Evolutionary conservation across 2,329 filamentous ascomycete species (phyloP), one percentile per base, ranked within the genome.

Genomic region (Calcarisporium arbuscula): DNA sequence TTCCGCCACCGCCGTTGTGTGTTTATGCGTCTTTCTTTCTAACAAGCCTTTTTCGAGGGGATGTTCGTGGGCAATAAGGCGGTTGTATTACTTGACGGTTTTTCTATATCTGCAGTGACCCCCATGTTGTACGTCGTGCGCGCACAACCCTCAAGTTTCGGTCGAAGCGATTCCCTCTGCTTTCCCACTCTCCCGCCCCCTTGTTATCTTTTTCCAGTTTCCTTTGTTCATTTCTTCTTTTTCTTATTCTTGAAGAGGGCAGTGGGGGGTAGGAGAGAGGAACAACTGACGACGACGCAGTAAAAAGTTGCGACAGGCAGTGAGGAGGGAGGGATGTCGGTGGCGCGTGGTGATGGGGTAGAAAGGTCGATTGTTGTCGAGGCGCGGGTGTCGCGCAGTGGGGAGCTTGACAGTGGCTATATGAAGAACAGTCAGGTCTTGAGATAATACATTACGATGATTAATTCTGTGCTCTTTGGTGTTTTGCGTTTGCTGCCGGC

Each of bases 371-470:
- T 27, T 16, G 29, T 27, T 35, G 28, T 16, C 16, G 28, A 38
- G 29, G 40, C 15, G 28, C 19, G 14, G 21, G 34, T 37, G 44
- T 39, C 42, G 49, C 33, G 18, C 31, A n/a, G 32, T 34, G 23
- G 35, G 35, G 33, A 48, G 48, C 47, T 54, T 54, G 43, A 51
- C 41, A 32, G 29, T 28, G 52, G 52, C 44, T 50, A 52, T 52
- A 57, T 51, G 50, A 51, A 50, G 42, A 51, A 40, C 39, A 39
- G 37, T 52, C 50, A 57, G 51, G 50, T 47, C 47, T 51, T 47
- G 44, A 57, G 48, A 56, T 60, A 60, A 60, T 60, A 58, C 48
- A 58, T 45, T 47, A 55, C 51, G 47, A 58, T 58, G 54, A 55
- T 51, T 45, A 42, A 56, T 36, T 30, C 19, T n/a, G 18, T 17